These are phyloP conservation scores for Trypanosomatidae sp. DNA, from an alignment of 208 protist species.

Conservation along the genomic window DNA sequence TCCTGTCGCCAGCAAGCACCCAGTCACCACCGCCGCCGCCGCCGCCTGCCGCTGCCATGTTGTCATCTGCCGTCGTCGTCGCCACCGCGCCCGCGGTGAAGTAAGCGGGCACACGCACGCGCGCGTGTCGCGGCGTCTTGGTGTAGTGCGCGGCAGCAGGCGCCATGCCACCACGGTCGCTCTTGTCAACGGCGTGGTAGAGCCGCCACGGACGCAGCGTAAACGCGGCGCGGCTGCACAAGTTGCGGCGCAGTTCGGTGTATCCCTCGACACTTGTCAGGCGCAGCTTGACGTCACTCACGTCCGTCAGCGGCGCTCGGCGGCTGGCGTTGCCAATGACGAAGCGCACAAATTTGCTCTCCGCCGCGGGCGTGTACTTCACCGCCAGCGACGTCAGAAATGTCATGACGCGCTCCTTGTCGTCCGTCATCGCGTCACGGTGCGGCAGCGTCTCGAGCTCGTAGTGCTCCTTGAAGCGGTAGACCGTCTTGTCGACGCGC, in stretches of 20 bases:
- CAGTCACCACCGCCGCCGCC: too few species aligned
- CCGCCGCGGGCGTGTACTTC: slow-evolving; percentile 20
- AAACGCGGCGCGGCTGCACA: slow-evolving; percentile 7
- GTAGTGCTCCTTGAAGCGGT: slow-evolving; percentile 41
- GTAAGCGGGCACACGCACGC: too few species aligned
- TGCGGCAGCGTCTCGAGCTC: slow-evolving; percentile 60
- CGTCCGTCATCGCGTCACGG: slow-evolving; percentile 21
- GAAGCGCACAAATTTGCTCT: slow-evolving; percentile 61
- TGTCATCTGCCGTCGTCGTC: too few species aligned
- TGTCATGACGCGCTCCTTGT: slow-evolving; percentile 15
- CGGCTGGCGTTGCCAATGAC: slow-evolving; percentile 19
- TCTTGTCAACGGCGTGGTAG: too few species aligned
- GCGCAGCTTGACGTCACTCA: slow-evolving; percentile 37
- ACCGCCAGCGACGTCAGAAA: slow-evolving; percentile 24
- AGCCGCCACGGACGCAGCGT: too few species aligned
- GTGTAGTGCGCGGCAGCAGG: too few species aligned
- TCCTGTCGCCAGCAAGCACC: too few species aligned
- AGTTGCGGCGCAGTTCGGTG: slow-evolving; percentile 29
- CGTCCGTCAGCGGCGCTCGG: slow-evolving; percentile 7
- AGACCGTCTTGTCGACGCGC: slow-evolving; percentile 35
- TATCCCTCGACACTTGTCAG: slow-evolving; percentile 37
- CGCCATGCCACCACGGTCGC: too few species aligned
- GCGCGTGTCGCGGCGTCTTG: too few species aligned
- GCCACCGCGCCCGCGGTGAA: too few species aligned
- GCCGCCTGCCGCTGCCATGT: too few species aligned